Evolutionary conservation across 1,284 basidiomycete genomes (phyloP), one percentile per base, ranked within the genome.

Genomic region (Ceratobasidium sp.): DNA sequence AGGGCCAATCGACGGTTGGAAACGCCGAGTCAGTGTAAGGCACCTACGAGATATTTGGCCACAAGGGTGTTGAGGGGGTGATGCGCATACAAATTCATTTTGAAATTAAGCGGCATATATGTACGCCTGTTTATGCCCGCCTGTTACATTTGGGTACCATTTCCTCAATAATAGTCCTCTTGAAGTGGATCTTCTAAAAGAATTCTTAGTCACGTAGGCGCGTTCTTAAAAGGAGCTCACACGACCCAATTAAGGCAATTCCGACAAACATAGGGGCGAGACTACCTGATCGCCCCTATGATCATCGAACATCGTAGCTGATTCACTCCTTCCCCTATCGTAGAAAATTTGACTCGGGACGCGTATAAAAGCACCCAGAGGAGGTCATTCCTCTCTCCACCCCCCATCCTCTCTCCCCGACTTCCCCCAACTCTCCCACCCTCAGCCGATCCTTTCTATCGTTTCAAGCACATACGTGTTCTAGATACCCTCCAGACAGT

Each of bases 401-500:
- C 47, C 21, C 47, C 47, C 60, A 29, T 64, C 13, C 47, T 50
- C 60, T 41, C 52, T 62, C 59, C 59, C 52, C 29, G 13, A n/a
- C 57, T 47, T 62, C 47, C 46, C 44, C 47, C 59, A 29, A 50
- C 46, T 46, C 59, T 52, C 47, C 21, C 19, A 30, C 11, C 47
- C 47, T 50, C 47, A 50, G 47, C 47, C 47, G 47, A 50, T 50
- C 23, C 47, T 50, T 50, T n/a, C 47, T 29, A 41, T 64, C 60
- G 36, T 64, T 64, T 64, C 60, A 59, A 64, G 50, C 60, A 64
- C 39, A 50, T 42, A 30, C 33, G 33, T 56, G 54, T 56, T 56
- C 36, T 56, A 41, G 30, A 64, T 41, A 64, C 60, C 29, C 59
- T 62, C 59, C 41, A 62, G 59, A 62, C 59, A 64, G 60, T 64